Evolutionary conservation across 2,329 filamentous ascomycete species (phyloP).

Genomic region (Aureobasidium pullulans): DNA sequence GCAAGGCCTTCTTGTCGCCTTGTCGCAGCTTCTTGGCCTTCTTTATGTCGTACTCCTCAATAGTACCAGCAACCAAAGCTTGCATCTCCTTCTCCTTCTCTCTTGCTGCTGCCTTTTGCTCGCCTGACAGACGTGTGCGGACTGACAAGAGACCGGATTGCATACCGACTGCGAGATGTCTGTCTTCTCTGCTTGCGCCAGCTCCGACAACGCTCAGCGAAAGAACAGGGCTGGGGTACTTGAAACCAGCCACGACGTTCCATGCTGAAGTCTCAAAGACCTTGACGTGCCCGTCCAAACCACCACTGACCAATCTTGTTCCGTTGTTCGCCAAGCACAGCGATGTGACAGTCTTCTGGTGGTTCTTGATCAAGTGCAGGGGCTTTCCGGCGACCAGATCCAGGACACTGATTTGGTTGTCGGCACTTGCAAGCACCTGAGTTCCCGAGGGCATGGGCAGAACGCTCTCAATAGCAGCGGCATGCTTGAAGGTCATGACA

Average conservation of each 20-base stretch:
- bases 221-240: conserved; percentile 87
- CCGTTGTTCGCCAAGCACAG: conserved; percentile 75
- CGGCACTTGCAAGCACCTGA: conserved; percentile 74
- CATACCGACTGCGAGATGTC: conserved; percentile 91
- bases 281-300: conserved; percentile 92
- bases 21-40: conserved; percentile 55
- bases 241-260: conserved; percentile 93
- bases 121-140: conserved; percentile 76
- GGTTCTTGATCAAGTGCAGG: conserved; percentile 78
- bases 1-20: conserved; percentile 51
- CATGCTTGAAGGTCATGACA: conserved; percentile 92
- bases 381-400: conserved; percentile 89
- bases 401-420: conserved; percentile 80
- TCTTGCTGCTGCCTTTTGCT: conserved; percentile 67
- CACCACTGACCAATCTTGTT: conserved; percentile 75
- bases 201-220: conserved; percentile 69
- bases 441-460: conserved; percentile 81
- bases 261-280: conserved; percentile 89
- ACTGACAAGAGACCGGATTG: conserved; percentile 87
- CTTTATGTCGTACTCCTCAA: conserved; percentile 69
- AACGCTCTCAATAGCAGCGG: conserved; percentile 82
- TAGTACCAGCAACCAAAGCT: conserved; percentile 65
- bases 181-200: conserved; percentile 66
- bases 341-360: conserved; percentile 95
- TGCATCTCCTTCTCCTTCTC: conserved; percentile 81